phyloP scores from a whole-genome alignment of 139 green algal species.

The Chlamydomonas sphaeroides region DNA sequence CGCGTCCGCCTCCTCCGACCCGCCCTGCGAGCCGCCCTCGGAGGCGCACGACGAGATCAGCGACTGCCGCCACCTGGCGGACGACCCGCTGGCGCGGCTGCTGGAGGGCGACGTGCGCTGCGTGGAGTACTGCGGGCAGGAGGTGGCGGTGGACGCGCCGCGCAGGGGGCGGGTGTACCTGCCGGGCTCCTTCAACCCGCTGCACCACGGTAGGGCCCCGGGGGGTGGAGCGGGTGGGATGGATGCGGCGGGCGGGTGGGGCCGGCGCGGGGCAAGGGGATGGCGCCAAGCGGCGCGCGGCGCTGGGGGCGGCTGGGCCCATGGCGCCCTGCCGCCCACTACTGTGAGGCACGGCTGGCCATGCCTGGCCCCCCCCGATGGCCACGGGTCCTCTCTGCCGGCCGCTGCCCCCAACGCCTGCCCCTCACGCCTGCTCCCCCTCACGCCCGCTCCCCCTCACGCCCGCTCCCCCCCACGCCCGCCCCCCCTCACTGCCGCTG shows the following conservation, averaged over 20 bases:
- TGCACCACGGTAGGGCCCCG: conserved; percentile 86
- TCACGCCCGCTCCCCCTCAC: too few species aligned
- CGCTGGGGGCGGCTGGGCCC: too few species aligned
- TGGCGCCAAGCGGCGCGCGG: not conserved
- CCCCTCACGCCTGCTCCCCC: too few species aligned
- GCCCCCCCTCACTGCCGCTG: not conserved
- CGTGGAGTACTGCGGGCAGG: conserved; percentile 75
- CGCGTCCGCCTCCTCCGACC: not conserved
- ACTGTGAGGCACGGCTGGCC: too few species aligned
- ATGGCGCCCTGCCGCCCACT: too few species aligned
- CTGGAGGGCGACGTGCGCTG: conserved; percentile 61
- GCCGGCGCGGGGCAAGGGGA: not conserved
- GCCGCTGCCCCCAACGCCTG: too few species aligned
- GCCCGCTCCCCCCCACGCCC: not conserved
- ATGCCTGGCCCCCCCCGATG: not conserved
- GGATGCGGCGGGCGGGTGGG: too few species aligned
- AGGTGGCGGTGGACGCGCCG: conserved; percentile 75
- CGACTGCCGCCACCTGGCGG: not conserved
- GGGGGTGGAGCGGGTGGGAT: not conserved
- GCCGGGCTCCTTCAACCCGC: conserved; percentile 92
- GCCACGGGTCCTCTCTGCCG: too few species aligned
- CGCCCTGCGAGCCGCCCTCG: not conserved
- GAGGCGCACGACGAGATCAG: conserved; percentile 39
- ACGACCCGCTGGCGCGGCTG: conserved; percentile 59
- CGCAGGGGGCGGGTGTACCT: conserved; percentile 74